Evolutionary conservation across 2,329 filamentous ascomycete species (phyloP), one percentile per base, ranked within the genome.

Genomic region (Lecanosticta acicola): DNA sequence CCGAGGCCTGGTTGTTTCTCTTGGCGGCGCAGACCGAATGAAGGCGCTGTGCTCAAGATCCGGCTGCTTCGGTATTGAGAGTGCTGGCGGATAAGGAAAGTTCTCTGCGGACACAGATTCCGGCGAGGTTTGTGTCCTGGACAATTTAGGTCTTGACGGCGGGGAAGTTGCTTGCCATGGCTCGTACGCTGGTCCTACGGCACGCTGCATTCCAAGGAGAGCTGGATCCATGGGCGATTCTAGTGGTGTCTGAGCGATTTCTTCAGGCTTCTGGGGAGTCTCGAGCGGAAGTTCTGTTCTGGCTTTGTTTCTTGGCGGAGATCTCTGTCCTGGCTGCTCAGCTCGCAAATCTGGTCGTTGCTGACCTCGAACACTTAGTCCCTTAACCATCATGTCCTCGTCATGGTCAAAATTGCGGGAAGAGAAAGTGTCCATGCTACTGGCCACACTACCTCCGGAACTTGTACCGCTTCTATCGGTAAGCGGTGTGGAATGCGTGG

Each of bases 171-270:
- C 41, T 17, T 47, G 46, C 45, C 58, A 56, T 2, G 51, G 49
- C 39, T 56, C 53, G 43, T 50, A 45, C 3, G 43, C 21, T 13
- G 49, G 20, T 11, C 32, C 40, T 8, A 38, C 32, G 19, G 29
- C 32, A 14, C 37, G 32, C 38, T 52, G 51, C 42, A 57, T 29
- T 17, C 32, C 38, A 35, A 48, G 47, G 32, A 59, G 32, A 8
- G 46, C 54, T 7, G 63, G 63, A 49, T 65, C 63, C 49, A 63
- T 60, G 1, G 63, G 64, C 17, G 63, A 66, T 45, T 66, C 63
- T 11, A 59, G 32, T 26, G 56, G 52, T 24, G 45, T 29, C 2
- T 32, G 8, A 11, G 39, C 24, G 1, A 40, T 38, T 4, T 45
- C 39, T 4, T 33, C 42, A 17, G 24, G 33, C 39, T 33, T 49